phyloP scores from a whole-genome alignment of 495 filamentous ascomycete species.

The Xylaria nigripes region DNA sequence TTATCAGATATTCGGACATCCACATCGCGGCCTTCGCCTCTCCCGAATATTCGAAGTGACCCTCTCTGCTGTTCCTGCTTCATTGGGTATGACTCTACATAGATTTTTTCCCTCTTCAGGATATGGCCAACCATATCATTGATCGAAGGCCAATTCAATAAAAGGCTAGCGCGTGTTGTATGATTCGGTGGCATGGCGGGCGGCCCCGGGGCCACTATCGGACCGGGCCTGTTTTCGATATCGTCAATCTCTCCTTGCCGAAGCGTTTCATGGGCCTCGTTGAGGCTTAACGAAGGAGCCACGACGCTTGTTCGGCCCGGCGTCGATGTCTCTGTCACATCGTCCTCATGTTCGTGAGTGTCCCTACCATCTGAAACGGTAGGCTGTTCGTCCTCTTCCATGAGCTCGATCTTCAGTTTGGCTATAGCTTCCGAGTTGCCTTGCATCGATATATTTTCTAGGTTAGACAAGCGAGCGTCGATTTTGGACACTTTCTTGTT shows the following conservation, averaged over 20 bases:
- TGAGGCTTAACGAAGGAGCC: constrained; percentile 22
- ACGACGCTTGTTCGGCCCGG: constrained; percentile 19
- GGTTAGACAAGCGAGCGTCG: constrained; percentile 17
- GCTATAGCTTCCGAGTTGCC: constrained; percentile 14
- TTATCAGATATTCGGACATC: constrained; percentile 28
- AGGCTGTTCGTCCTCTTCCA: constrained; percentile 23
- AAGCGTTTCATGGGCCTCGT: constrained; percentile 29
- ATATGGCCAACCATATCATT: constrained; percentile 42
- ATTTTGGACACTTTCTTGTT: constrained; percentile 11
- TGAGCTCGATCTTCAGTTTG: constrained; percentile 24
- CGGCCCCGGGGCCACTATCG: constrained; percentile 40
- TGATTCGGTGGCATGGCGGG: constrained; percentile 70
- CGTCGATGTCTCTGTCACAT: constrained; percentile 16
- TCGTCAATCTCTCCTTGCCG: constrained; percentile 33
- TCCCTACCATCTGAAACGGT: constrained; percentile 14
- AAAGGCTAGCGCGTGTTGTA: constrained; percentile 69
- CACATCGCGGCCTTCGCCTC: constrained; percentile 61
- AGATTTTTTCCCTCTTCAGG: constrained; percentile 43
- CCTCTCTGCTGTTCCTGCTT: constrained; percentile 68
- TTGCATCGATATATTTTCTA: constrained; percentile 18
- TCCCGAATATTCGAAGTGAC: constrained; percentile 65
- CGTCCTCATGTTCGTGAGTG: constrained; percentile 17
- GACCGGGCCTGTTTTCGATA: constrained; percentile 37
- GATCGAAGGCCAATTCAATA: constrained; percentile 66
- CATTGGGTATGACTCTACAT: constrained; percentile 58